A percentile compares a stretch with the other conserved stretches of the same genome.
Evolutionary conservation across 805 yeast species (phyloP).

Genomic region (Cyberlindnera amylophila): DNA sequence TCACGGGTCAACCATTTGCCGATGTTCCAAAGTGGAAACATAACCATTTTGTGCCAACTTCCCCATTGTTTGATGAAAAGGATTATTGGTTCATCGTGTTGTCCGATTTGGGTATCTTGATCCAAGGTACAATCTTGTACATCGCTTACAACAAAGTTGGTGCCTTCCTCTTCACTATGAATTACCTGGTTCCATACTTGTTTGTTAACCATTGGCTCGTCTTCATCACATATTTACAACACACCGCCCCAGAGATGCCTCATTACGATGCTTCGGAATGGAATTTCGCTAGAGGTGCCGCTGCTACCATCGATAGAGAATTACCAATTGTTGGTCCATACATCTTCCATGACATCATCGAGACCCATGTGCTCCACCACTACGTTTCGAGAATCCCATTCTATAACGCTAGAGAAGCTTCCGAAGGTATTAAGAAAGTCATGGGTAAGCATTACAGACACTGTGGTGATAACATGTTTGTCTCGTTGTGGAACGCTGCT

Average conservation of each 20-base stretch:
- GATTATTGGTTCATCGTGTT: slow-evolving; percentile 54
- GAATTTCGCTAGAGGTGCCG: slow-evolving; percentile 66
- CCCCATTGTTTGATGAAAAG: slow-evolving; percentile 51
- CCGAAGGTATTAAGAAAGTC: slow-evolving; percentile 74
- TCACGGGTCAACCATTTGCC: slow-evolving; percentile 50
- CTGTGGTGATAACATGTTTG: slow-evolving; percentile 58
- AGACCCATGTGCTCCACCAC: slow-evolving; percentile 88
- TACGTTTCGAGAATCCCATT: slow-evolving; percentile 81
- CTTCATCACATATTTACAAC: slow-evolving; percentile 59
- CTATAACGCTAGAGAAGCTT: slow-evolving; percentile 76
- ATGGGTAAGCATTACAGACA: slow-evolving; percentile 79
- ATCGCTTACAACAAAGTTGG: slow-evolving; percentile 49
- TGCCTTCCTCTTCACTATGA: slow-evolving; percentile 44
- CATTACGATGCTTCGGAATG: slow-evolving; percentile 54
- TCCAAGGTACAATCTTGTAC: slow-evolving; percentile 43
- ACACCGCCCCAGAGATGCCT: slow-evolving; percentile 56
- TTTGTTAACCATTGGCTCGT: slow-evolving; percentile 66
- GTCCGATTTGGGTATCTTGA: slow-evolving; percentile 52
- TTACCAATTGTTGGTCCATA: slow-evolving; percentile 60
- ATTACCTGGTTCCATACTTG: slow-evolving; percentile 57
- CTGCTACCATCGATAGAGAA: slow-evolving; percentile 60
- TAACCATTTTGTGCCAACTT: slow-evolving; percentile 52
- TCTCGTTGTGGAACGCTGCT: slow-evolving; percentile 50
- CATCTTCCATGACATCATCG: slow-evolving; percentile 86
- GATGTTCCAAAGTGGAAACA: slow-evolving; percentile 40